Conservation (phyloP, 441 rosid genomes). For the Hypseocharis bilobata region DNA sequence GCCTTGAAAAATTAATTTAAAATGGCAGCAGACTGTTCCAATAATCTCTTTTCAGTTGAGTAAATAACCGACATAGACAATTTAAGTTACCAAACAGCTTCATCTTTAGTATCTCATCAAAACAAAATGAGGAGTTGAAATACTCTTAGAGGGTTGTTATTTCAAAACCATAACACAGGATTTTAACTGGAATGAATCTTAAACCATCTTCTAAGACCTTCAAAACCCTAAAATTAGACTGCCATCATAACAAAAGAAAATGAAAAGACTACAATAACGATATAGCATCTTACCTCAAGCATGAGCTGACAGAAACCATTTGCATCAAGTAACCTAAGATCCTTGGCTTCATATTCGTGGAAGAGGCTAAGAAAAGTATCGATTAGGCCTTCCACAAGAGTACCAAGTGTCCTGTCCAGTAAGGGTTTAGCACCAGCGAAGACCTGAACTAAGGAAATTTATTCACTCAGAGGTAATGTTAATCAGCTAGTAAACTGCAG, state of each 20-base stretch:
- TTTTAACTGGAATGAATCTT: not conserved
- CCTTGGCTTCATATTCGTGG: constrained; percentile 53
- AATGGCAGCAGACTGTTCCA: too few relatives aligned
- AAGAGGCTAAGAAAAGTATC: constrained; percentile 80
- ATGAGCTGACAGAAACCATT: constrained; percentile 97
- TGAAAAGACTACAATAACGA: constrained; percentile 1
- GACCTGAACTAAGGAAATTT: constrained; percentile 38
- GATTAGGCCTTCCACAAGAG: constrained; percentile 84
- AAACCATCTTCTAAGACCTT: not conserved
- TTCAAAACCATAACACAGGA: not conserved
- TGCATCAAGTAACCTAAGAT: constrained; percentile 62
- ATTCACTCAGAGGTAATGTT: not conserved
- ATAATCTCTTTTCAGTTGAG: too few relatives aligned
- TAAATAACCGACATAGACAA: too few relatives aligned
- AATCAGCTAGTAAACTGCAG: not conserved
- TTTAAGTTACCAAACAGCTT: not conserved
- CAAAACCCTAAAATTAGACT: not conserved
- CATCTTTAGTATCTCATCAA: not conserved
- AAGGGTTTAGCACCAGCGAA: constrained; percentile 91
- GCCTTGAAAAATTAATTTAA: not conserved
- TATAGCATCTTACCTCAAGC: constrained; percentile 59
- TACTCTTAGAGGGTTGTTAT: not conserved
- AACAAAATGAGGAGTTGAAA: not conserved
- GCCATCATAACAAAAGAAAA: constrained; percentile 9
- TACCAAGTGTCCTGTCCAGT: constrained; percentile 85